phyloP scores from a whole-genome alignment of 2,329 filamentous ascomycete species.

The Fusarium scirpi region DNA sequence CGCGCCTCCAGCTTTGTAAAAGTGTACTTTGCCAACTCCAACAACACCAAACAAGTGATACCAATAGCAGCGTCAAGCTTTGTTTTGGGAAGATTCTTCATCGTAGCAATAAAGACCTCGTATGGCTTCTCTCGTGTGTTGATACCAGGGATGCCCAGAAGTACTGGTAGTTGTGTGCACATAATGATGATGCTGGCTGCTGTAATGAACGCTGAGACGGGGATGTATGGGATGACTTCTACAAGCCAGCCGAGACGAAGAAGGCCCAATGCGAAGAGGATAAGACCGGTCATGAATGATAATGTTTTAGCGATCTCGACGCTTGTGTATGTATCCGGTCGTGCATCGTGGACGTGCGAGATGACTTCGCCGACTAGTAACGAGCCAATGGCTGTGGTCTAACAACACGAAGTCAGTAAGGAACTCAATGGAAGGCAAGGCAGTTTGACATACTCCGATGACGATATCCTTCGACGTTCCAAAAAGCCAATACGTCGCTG shows the following conservation, averaged over 20 bases:
- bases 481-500: constrained; percentile 85
- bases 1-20: constrained; percentile 72
- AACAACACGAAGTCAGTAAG: constrained; percentile 38
- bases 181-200: constrained; percentile 64
- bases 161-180: constrained; percentile 59
- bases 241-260: constrained; percentile 63
- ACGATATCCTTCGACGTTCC: constrained; percentile 89
- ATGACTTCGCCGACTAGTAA: constrained; percentile 63
- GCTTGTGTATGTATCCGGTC: constrained; percentile 52
- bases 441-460: constrained; percentile 66
- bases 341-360: constrained; percentile 51
- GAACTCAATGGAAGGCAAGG: fast-evolving
- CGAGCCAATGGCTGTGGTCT: constrained; percentile 68
- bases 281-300: constrained; percentile 58
- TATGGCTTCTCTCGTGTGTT: constrained; percentile 61
- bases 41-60: constrained; percentile 72
- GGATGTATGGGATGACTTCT: constrained; percentile 63
- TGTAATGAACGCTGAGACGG: constrained; percentile 65
- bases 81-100: constrained; percentile 56
- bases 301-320: constrained; percentile 59
- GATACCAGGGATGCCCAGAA: constrained; percentile 58
- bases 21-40: constrained; percentile 67
- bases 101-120: constrained; percentile 58
- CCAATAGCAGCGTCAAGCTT: constrained; percentile 79
- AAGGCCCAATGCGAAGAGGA: constrained; percentile 60